phyloP scores from a whole-genome alignment of 495 filamentous ascomycete species.

The Penicillium lagena region DNA sequence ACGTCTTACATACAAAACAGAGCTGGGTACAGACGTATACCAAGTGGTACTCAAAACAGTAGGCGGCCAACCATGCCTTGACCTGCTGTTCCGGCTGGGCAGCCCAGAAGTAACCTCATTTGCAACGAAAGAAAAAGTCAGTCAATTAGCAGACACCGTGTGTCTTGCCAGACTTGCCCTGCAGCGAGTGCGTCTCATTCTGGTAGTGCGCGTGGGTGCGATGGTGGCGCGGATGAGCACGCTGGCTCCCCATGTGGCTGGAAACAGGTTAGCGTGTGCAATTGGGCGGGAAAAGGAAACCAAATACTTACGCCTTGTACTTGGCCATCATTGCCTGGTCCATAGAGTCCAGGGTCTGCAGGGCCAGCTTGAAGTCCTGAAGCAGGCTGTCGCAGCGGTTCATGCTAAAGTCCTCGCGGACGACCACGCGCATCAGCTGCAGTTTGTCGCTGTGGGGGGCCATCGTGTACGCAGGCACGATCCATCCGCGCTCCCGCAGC shows the following conservation, averaged over 20 bases:
- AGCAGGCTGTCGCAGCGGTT: conserved; percentile 68
- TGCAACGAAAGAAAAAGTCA: neutral
- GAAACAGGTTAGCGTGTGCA: conserved; percentile 4
- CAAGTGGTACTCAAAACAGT: neutral
- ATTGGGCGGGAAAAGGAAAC: neutral
- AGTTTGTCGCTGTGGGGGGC: conserved; percentile 71
- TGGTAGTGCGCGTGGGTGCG: conserved; percentile 62
- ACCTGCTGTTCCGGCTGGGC: neutral
- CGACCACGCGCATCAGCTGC: conserved; percentile 83
- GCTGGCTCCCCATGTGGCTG: conserved; percentile 50
- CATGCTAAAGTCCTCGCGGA: conserved; percentile 82
- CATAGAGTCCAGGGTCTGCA: conserved; percentile 64
- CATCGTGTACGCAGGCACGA: conserved; percentile 93
- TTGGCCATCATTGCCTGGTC: conserved; percentile 59
- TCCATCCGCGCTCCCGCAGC: conserved; percentile 78
- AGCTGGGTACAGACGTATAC: too few species aligned
- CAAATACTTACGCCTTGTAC: conserved; percentile 52
- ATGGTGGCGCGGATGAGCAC: conserved; percentile 47
- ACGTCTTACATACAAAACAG: conserved; percentile 1
- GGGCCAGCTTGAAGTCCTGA: conserved; percentile 63
- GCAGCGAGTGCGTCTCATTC: conserved; percentile 74
- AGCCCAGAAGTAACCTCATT: neutral
- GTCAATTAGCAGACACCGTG: conserved; percentile 66
- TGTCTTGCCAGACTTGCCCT: conserved; percentile 85
- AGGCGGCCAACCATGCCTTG: neutral